These are phyloP conservation scores for Aquilaria malaccensis DNA, from an alignment of 345 rosid genomes.

Conservation along the genomic window DNA sequence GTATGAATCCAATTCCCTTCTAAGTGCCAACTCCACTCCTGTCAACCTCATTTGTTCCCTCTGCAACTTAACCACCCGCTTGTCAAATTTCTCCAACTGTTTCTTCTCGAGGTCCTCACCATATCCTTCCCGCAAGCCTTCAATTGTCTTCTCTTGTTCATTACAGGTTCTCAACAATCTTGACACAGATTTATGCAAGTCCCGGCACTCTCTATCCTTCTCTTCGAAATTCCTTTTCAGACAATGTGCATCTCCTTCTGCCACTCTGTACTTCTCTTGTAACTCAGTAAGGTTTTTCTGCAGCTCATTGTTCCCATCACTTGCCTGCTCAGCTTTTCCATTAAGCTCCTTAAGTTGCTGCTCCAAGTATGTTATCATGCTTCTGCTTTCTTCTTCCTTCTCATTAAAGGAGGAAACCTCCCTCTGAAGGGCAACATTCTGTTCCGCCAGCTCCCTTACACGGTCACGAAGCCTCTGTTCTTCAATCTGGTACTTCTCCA, in stretches of 20 bases:
- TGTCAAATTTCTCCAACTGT: constrained; percentile 37
- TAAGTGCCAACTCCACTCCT: constrained; percentile 68
- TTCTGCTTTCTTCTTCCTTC: constrained; percentile 60
- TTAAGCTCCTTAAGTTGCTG: constrained; percentile 54
- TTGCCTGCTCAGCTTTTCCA: constrained; percentile 41
- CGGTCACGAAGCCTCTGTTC: constrained; percentile 93
- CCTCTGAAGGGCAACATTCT: constrained; percentile 90
- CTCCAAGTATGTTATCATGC: constrained; percentile 43
- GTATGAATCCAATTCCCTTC: constrained; percentile 61
- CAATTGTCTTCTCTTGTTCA: constrained; percentile 84
- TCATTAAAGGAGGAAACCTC: constrained; percentile 64
- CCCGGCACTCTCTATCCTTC: constrained; percentile 89
- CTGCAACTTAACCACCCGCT: constrained; percentile 44
- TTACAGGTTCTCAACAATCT: constrained; percentile 64
- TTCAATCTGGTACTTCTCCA: constrained; percentile 73
- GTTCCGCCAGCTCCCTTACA: constrained; percentile 94
- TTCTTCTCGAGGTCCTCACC: constrained; percentile 37
- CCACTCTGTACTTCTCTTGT: constrained; percentile 44
- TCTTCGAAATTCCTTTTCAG: constrained; percentile 64
- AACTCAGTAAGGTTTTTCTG: constrained; percentile 42
- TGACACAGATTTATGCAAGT: constrained; percentile 65
- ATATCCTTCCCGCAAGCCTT: constrained; percentile 58
- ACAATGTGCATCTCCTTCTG: constrained; percentile 45
- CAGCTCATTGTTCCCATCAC: constrained; percentile 45
- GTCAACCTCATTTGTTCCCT: constrained; percentile 85